Percentiles rank a stretch among this genome's conserved stretches.
Evolutionary conservation across 129 eudicot genomes (phyloP).

Genomic region (Daucus carota): DH1_v3.0 NC_030385.2:41863501-41864000

Average conservation of each 20-base stretch:
- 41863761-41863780: neutral
- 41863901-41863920: neutral
- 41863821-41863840: neutral
- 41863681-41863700: neutral
- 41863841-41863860: neutral
- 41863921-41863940: neutral
- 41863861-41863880: neutral
- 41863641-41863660: neutral
- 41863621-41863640: neutral
- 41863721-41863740: neutral
- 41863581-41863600: too few relatives aligned
- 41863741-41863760: neutral
- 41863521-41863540: too few relatives aligned
- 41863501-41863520: neutral
- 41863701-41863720: neutral
- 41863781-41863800: neutral
- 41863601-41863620: neutral
- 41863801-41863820: neutral
- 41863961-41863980: neutral
- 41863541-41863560: too few relatives aligned
- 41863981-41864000: neutral
- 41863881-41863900: neutral
- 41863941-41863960: neutral
- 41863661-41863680: neutral
- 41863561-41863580: too few relatives aligned